Evolutionary conservation across 352 stramenopile genomes (phyloP), one percentile per base, ranked within the genome.

Genomic region (Phytophthora lateralis): DNA sequence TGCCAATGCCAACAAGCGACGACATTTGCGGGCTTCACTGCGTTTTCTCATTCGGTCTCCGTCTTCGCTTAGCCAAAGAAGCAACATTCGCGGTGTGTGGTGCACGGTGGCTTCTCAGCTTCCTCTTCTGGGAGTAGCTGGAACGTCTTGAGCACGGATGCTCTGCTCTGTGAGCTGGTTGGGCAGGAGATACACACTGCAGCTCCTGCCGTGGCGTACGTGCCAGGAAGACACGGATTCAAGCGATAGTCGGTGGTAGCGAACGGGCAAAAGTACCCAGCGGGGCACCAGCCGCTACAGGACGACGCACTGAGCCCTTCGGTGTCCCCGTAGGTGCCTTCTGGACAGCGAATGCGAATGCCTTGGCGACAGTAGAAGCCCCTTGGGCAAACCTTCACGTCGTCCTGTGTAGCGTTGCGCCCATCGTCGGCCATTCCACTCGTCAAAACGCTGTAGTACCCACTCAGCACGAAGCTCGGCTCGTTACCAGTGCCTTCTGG

Each of bases 341-440:
- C 73, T 5, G 85, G 85, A 68, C 82, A 93, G 6, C 71, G 76
- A 15, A 88, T 83, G 29, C 70, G 59, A 47, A 92, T 78, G n/a
- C 85, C 87, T 29, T 76, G 74, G 3, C 73, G 78, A 53, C 90
- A 96, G 52, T 89, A 96, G 39, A 72, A 90, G 2, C 87, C 85
- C 11, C 50, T 44, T 0, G 84, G 76, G 53, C 88, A 96, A 4
- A 69, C 62, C 4, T 75, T 51, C 46, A 93, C 66, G 3, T 39
- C 55, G 12, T 60, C 79, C 37, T 87, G 82, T 8, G 82, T 90
- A 17, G 78, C 75, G 51, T 91, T 91, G 14, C 63, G 54, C 3
- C 54, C 57, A 21, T 87, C 66, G 39, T 53, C 55, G 12, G 18
- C n/a, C 2, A 62, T 66, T 34, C 80, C 75, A 45, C 65, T 76